These are phyloP conservation scores for Aspergillus campestris DNA, from an alignment of 495 filamentous ascomycete genomes.

Conservation along the genomic window DNA sequence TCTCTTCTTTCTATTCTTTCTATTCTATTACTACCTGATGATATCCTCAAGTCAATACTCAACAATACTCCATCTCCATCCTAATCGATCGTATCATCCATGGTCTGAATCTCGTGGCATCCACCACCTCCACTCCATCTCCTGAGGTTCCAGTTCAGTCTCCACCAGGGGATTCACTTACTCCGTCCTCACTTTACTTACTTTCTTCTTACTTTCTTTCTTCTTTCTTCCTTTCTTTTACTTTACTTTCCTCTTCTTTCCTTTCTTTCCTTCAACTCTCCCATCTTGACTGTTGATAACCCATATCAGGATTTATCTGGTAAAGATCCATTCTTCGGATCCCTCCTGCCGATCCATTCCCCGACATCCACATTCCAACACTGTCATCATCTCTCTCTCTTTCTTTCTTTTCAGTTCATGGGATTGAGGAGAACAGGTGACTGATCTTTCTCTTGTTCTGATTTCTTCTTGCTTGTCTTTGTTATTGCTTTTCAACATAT, in stretches of 20 bases:
- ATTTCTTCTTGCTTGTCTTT: too few species aligned
- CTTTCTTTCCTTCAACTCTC: too few species aligned
- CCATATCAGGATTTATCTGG: too few species aligned
- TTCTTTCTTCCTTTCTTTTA: slow-evolving; percentile 1
- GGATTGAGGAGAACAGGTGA: too few species aligned
- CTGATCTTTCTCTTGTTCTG: too few species aligned
- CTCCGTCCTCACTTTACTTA: background rate
- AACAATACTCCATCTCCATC: too few species aligned
- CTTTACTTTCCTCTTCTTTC: slow-evolving; percentile 8
- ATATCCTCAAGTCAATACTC: too few species aligned
- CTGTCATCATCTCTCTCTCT: slow-evolving; percentile 24
- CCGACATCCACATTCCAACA: slow-evolving; percentile 1
- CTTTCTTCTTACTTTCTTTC: background rate
- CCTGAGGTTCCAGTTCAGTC: background rate
- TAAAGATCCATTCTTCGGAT: slow-evolving; percentile 29
- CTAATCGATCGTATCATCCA: too few species aligned
- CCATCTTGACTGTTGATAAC: too few species aligned
- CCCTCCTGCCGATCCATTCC: slow-evolving; percentile 42
- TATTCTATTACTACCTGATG: background rate
- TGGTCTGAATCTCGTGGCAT: background rate
- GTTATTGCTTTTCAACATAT: too few species aligned
- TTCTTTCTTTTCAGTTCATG: background rate
- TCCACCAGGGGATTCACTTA: too few species aligned
- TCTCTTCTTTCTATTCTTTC: background rate
- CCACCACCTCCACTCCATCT: background rate